A percentile compares a stretch with the other conserved stretches of the same genome.
phyloP scores from a whole-genome alignment of 352 stramenopile genomes.

The Phytopythium montanum region DNA sequence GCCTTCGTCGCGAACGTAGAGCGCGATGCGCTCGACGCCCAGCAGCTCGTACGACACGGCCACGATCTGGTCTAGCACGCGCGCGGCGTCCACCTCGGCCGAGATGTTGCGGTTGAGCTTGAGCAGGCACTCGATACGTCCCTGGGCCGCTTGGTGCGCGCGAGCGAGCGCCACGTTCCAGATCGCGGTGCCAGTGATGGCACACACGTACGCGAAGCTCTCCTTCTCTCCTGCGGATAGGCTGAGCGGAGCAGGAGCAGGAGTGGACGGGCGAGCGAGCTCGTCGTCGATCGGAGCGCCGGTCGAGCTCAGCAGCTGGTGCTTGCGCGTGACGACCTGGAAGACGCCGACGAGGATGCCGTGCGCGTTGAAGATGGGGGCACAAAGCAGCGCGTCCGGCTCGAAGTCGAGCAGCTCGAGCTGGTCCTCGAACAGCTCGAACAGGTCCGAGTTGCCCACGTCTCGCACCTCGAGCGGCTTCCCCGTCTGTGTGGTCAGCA shows the following conservation, averaged over 20 bases:
- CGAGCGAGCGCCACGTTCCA: conserved; percentile 72
- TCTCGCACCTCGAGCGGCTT: conserved; percentile 50
- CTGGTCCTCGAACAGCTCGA: conserved; percentile 67
- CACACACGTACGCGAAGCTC: conserved; percentile 52
- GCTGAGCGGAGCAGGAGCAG: conserved; percentile 8
- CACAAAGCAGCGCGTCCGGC: conserved; percentile 47
- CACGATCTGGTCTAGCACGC: conserved; percentile 62
- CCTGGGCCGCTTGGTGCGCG: conserved; percentile 57
- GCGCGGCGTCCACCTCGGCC: conserved; percentile 47
- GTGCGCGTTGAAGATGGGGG: conserved; percentile 63
- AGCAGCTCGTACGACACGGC: conserved; percentile 65
- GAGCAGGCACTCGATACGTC: conserved; percentile 67
- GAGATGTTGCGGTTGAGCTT: conserved; percentile 76
- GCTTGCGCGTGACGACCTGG: conserved; percentile 51
- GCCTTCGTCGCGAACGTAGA: conserved; percentile 66
- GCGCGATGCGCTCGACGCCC: conserved; percentile 51
- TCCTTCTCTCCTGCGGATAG: conserved; percentile 40
- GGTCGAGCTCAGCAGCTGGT: conserved; percentile 9
- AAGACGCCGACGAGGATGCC: conserved; percentile 55
- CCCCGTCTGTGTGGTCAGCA: conserved; percentile 28
- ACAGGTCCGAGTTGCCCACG: conserved; percentile 40
- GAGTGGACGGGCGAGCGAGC: not conserved
- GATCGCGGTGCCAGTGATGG: conserved; percentile 55
- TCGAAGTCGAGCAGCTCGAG: conserved; percentile 66
- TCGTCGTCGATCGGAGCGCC: not conserved